Conservation (phyloP, 148 eudicot species). For the Amaranthus hypochondriacus region DNA sequence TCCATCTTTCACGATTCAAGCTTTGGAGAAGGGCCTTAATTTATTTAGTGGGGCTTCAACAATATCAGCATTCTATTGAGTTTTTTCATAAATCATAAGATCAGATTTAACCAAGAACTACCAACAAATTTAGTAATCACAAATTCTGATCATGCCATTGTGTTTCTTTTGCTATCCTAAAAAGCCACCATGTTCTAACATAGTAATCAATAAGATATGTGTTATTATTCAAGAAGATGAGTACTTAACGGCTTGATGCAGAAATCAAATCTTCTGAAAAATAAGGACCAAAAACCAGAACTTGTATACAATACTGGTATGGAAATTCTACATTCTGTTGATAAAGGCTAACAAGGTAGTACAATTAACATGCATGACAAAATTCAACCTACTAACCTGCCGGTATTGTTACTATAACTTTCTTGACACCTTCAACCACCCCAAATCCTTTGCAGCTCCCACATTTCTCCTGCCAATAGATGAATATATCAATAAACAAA, state of each 20-base stretch:
- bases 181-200: neutral
- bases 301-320: neutral
- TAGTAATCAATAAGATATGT: neutral
- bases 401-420: conserved; percentile 66
- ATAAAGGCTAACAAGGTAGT: neutral
- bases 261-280: neutral
- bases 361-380: conserved; percentile 6
- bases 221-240: neutral
- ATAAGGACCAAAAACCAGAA: neutral
- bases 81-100: neutral
- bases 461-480: conserved; percentile 56
- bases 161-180: neutral
- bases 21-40: neutral
- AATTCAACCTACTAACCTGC: conserved; percentile 47
- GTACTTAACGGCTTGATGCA: neutral
- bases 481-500: neutral
- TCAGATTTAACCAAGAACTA: neutral
- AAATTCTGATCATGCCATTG: neutral
- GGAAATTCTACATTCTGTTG: neutral
- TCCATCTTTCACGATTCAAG: neutral
- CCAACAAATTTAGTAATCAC: neutral
- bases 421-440: conserved; percentile 67
- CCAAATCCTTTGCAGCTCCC: conserved; percentile 67
- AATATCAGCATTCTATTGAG: neutral
- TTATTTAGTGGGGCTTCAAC: neutral